Base-by-base conservation (phyloP, 23 red algal genomes). In the Gracilariopsis chorda region DNA sequence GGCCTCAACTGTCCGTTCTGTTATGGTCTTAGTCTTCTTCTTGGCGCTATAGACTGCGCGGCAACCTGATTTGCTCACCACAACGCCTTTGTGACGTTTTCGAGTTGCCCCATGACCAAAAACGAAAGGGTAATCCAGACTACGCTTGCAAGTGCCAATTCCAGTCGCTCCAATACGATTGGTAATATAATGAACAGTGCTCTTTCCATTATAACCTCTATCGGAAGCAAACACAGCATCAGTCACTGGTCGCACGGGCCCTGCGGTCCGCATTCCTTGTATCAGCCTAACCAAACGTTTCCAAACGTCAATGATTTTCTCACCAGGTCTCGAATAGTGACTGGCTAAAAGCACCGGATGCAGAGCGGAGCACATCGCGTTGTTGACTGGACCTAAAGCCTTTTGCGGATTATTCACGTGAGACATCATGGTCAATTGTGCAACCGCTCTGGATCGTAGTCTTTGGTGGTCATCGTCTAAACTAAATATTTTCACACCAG, bases 361-460 rank as follows among this genome's bases (percentile, higher is more conserved):
- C 17, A 79, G 28, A 13, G 47, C 74, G 13, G 74, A 79, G 23
- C 74, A 79, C 4, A 79, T 34, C 0, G 51, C 74, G 45, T 79
- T 79, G 41, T 53, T 79, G 9, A 79, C 74, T 21, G 36, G 74
- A 12, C 74, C 74, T 25, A 79, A 27, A 34, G 74, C 74, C 74
- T 52, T 79, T 52, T 53, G 39, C 16, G 43, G 74, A 48, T 51
- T 79, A 28, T 51, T 79, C 12, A 47, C 74, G 42, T 79, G 74
- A 21, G 74, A 49, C 1, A 51, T 12, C 11, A 51, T 79, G 7
- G 74, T 79, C 16, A 55, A 55, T 17, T 79, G 36, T 16, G 74
- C 46, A 23, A 79, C 74, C 7, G 42, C 37, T 79, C 49, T 79
- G 7, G 74, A 79, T 17, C 74, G 0, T 8, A 79, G 27, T 3